Evolutionary conservation across 345 rosid species (phyloP), one percentile per base, ranked within the genome.

Genomic region (Ricinus communis): DNA sequence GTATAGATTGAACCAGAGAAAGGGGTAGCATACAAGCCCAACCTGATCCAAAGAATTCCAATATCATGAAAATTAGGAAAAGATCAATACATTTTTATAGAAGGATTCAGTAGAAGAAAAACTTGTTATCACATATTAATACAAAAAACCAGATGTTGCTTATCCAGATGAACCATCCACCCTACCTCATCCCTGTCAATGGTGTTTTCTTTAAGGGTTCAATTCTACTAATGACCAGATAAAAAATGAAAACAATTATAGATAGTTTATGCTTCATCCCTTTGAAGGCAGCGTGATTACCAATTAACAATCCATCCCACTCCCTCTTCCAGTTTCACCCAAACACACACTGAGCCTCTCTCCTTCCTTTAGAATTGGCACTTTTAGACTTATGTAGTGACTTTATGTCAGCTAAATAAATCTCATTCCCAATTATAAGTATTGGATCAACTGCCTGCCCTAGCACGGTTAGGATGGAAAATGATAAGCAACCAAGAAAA

Each of bases 1-100:
- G 83, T 90, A 91, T 54, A 91, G 93, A 64, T 83, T 91, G 71
- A 90, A 68, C 93, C 91, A 90, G 56, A 83, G 83, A 76, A 94
- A 83, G 9, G 97, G 98, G 61, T 91, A 94, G 59, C 80, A 33
- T 61, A 87, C 55, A 72, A 94, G 87, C 33, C 83, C 11, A 71
- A 62, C 93, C 97, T 91, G 86, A 18, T 38, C 18, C 69, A 71
- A 79, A 24, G 40, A 65, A 72, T 19, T 50, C 36, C 38, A 45
- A 50, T 64, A 24, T 58, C 45, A 70, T 21, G 4, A 27, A 51
- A 64, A 67, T 15, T 41, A 24, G 27, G n/a, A 43, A 8, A 21
- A 43, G 43, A 31, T n/a, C 21, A 43, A 49, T 47, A 38, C 11
- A 13, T 46, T 41, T 22, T 38, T 12, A 22, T 15, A 38, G 0